Conservation (phyloP, 2,329 filamentous ascomycete species). For the Colletotrichum eremochloae region DNA sequence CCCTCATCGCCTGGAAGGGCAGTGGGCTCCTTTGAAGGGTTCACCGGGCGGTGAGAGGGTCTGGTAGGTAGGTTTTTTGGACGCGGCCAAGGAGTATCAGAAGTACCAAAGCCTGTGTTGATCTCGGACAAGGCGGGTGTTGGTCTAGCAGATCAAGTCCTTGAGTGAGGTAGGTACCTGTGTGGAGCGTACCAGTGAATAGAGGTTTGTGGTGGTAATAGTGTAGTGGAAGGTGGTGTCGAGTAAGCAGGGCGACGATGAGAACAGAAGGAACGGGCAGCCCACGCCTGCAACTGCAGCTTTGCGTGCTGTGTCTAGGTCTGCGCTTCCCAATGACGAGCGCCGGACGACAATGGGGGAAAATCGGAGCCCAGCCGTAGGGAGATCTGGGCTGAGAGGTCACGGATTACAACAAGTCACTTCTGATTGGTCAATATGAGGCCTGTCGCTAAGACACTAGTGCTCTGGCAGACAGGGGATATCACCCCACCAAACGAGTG, state of each 20-base stretch:
- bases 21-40: conserved; percentile 26
- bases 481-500: conserved; percentile 15
- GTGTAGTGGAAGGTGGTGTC: conserved; percentile 5
- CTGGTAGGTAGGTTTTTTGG: background rate
- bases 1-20: conserved; percentile 25
- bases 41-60: conserved; percentile 39
- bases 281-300: conserved; percentile 28
- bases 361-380: conserved; percentile 38
- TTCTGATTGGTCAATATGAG: conserved; percentile 30
- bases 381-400: conserved; percentile 42
- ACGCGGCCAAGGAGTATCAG: conserved; percentile 9
- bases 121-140: conserved; percentile 16
- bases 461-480: conserved; percentile 21
- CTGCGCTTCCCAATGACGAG: conserved; percentile 39
- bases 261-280: conserved; percentile 19
- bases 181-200: background rate
- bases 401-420: conserved; percentile 42
- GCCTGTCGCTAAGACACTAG: conserved; percentile 26
- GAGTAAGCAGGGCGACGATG: conserved; percentile 20
- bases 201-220: background rate
- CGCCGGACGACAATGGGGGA: conserved; percentile 38
- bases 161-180: background rate
- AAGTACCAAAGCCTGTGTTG: conserved; percentile 5
- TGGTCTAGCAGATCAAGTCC: conserved; percentile 1
- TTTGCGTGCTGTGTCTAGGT: conserved; percentile 18